phyloP scores from a whole-genome alignment of 257 asterid species.

The Nicotiana noctiflora region DNA sequence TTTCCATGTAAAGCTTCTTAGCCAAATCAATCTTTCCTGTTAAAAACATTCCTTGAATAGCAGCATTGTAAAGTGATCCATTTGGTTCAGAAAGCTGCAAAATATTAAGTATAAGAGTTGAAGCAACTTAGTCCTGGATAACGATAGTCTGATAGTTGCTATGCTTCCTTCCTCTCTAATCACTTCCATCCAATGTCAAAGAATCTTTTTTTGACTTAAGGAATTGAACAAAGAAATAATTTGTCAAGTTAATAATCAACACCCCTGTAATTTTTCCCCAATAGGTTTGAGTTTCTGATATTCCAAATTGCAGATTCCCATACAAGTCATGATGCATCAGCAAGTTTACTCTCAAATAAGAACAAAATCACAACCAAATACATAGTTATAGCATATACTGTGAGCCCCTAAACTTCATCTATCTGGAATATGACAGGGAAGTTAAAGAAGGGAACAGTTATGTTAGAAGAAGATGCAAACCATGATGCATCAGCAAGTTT shows the following conservation, averaged over 20 bases:
- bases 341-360: background rate
- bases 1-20: constrained; percentile 50
- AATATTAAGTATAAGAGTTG: background rate
- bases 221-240: background rate
- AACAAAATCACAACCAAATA: background rate
- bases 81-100: constrained; percentile 52
- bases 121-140: background rate
- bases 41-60: constrained; percentile 85
- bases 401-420: too few relatives aligned
- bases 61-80: constrained; percentile 78
- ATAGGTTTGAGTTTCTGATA: background rate
- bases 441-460: too few relatives aligned
- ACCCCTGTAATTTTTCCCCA: background rate
- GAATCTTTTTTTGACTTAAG: too few relatives aligned
- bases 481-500: background rate
- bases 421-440: too few relatives aligned
- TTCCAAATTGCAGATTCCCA: background rate
- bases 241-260: background rate
- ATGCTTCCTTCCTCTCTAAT: background rate
- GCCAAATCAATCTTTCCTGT: constrained; percentile 53
- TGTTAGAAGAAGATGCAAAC: background rate
- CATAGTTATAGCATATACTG: background rate
- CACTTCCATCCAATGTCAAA: background rate
- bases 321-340: background rate
- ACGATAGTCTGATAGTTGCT: background rate